Percentiles rank a stretch among this genome's conserved stretches.
These are phyloP conservation scores for Neurospora intermedia DNA, from an alignment of 495 filamentous ascomycete species.

Conservation along the genomic window DNA sequence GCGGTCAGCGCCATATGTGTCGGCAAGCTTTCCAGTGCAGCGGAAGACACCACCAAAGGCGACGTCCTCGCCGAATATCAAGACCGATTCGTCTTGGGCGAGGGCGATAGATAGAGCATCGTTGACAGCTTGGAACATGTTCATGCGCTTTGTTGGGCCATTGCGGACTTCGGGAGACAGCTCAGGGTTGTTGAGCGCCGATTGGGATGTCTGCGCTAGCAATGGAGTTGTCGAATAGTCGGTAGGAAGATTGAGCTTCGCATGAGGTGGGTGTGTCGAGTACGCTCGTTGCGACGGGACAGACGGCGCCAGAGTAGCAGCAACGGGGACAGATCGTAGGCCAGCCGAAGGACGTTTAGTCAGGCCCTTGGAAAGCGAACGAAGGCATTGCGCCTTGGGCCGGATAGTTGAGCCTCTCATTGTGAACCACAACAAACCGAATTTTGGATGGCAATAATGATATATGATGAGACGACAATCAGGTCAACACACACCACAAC, in stretches of 20 bases:
- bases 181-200: conserved; percentile 57
- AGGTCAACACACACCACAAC: background rate
- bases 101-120: conserved; percentile 74
- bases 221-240: conserved; percentile 79
- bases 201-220: conserved; percentile 63
- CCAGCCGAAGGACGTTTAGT: background rate
- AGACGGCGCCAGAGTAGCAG: background rate
- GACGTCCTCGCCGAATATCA: conserved; percentile 94
- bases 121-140: conserved; percentile 88
- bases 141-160: conserved; percentile 69
- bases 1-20: conserved; percentile 74
- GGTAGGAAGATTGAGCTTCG: conserved; percentile 69
- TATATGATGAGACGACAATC: background rate
- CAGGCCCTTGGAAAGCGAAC: background rate
- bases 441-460: background rate
- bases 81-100: conserved; percentile 70
- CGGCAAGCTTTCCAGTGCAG: conserved; percentile 81
- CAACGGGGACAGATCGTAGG: background rate
- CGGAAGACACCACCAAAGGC: conserved; percentile 96
- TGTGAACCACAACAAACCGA: background rate
- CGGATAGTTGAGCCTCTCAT: conserved; percentile 14
- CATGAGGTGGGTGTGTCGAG: conserved; percentile 41
- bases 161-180: conserved; percentile 53
- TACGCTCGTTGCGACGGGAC: conserved; percentile 15
- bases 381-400: conserved; percentile 1